A percentile compares a stretch with the other conserved stretches of the same genome.
Evolutionary conservation across 2,329 filamentous ascomycete genomes (phyloP).

Genomic region (Colletotrichum endophyticum): DNA sequence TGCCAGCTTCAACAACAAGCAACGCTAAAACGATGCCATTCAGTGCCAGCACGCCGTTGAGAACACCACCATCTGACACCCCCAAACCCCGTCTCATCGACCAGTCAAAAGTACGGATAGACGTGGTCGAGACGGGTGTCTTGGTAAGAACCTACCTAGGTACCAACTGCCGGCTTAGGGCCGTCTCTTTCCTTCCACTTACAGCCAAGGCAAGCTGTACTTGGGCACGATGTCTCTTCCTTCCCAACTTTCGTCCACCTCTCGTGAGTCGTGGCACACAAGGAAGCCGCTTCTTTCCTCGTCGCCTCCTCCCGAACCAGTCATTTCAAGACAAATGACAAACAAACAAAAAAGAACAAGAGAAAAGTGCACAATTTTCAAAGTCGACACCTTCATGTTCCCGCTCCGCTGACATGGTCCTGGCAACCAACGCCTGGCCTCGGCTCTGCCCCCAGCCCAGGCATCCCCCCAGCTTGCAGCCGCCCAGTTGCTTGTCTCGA

Average conservation of each 20-base stretch:
- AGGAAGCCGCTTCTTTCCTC: background rate
- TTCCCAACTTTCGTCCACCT: background rate
- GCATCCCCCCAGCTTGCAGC: background rate
- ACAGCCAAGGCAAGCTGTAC: background rate
- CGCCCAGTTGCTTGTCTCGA: background rate
- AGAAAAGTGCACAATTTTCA: background rate
- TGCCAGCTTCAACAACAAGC: background rate
- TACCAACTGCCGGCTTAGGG: background rate
- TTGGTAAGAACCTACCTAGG: background rate
- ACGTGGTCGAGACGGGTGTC: background rate
- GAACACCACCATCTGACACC: background rate
- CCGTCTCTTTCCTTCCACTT: background rate
- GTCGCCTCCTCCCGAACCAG: background rate
- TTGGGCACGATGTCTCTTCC: background rate
- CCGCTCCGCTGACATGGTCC: background rate
- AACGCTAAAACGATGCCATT: background rate
- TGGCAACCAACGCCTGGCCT: background rate
- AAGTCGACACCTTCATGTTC: background rate
- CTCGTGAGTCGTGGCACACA: background rate
- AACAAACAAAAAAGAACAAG: background rate
- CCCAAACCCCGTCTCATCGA: background rate
- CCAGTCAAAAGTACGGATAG: background rate
- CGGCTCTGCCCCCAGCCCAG: background rate
- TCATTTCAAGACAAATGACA: background rate
- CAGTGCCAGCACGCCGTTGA: background rate